Conservation (phyloP, 768 basidiomycete species). For the Lactarius trivialis region DNA sequence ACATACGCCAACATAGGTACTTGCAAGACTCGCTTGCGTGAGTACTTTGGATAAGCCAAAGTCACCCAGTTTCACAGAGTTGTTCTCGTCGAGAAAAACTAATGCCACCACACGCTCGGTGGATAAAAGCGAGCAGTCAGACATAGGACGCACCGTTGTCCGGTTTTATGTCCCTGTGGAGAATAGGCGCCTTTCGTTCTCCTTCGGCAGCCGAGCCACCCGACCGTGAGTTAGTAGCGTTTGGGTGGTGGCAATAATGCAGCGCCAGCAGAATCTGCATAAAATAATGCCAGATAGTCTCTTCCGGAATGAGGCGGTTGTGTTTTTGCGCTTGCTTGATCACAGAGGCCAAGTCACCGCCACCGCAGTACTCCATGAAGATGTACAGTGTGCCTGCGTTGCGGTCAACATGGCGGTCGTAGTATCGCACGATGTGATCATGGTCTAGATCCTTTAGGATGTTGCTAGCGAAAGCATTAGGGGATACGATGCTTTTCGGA, state of each 20-base stretch:
- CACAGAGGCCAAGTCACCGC: constrained; percentile 84
- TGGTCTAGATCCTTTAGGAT: constrained; percentile 95
- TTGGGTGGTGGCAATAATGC: constrained; percentile 88
- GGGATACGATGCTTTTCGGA: not conserved
- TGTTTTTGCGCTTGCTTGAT: constrained; percentile 74
- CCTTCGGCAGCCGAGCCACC: constrained; percentile 34
- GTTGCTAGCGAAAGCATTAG: constrained; percentile 47
- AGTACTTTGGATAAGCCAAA: constrained; percentile 95
- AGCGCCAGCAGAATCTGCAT: constrained; percentile 87
- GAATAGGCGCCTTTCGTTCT: constrained; percentile 61
- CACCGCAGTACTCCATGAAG: constrained; percentile 98
- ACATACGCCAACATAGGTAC: constrained; percentile 93
- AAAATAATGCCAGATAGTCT: constrained; percentile 93
- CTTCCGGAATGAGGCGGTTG: constrained; percentile 76
- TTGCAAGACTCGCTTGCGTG: constrained; percentile 80
- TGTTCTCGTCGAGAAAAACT: constrained; percentile 87
- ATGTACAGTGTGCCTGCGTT: constrained; percentile 91
- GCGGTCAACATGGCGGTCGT: constrained; percentile 87
- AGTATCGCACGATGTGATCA: constrained; percentile 93
- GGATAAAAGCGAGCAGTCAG: not conserved
- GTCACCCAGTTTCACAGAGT: constrained; percentile 92
- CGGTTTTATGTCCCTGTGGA: constrained; percentile 95
- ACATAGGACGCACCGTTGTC: constrained; percentile 70
- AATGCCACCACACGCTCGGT: not conserved
- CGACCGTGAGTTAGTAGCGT: constrained; percentile 36